phyloP scores from a whole-genome alignment of 768 basidiomycete genomes.

The Dioszegia hungarica region DNA sequence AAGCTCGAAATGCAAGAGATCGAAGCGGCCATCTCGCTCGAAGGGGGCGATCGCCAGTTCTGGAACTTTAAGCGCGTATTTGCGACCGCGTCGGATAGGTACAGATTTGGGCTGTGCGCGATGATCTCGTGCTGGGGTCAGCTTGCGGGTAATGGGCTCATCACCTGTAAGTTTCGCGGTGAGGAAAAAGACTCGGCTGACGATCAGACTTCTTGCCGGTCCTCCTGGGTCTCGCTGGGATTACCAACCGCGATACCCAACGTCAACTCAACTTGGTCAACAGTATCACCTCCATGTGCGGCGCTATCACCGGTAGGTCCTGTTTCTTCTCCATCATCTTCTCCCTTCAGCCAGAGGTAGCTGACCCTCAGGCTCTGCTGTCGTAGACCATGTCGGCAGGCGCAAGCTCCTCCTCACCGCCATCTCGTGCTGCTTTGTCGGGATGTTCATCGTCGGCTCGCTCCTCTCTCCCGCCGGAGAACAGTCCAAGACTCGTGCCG shows the following conservation, averaged over 20 bases:
- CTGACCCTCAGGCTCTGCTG: background rate
- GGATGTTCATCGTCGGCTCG: slow-evolving; percentile 55
- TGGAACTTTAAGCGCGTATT: slow-evolving; percentile 60
- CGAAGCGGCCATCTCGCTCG: slow-evolving; percentile 55
- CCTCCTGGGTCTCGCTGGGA: slow-evolving; percentile 43
- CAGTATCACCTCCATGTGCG: slow-evolving; percentile 55
- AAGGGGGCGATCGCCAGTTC: slow-evolving; percentile 51
- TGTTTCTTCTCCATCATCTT: too few relatives aligned
- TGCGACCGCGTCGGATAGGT: slow-evolving; percentile 53
- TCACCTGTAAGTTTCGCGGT: slow-evolving; percentile 43
- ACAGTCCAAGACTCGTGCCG: slow-evolving; percentile 49
- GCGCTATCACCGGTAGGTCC: slow-evolving; percentile 42
- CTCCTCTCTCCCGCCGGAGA: slow-evolving; percentile 52
- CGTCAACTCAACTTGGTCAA: slow-evolving; percentile 57
- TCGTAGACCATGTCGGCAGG: slow-evolving; percentile 56
- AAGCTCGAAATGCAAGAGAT: slow-evolving; percentile 58
- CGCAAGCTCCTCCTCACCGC: slow-evolving; percentile 53
- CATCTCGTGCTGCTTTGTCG: slow-evolving; percentile 50
- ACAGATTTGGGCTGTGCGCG: slow-evolving; percentile 56
- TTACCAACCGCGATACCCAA: slow-evolving; percentile 41
- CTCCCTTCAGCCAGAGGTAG: background rate
- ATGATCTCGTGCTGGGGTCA: slow-evolving; percentile 54
- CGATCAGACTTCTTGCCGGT: slow-evolving; percentile 45
- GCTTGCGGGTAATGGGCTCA: slow-evolving; percentile 55
- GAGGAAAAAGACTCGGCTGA: background rate